These are phyloP conservation scores for Mortierella sp. DNA, from an alignment of 371 early-diverging fungal genomes.

Conservation along the genomic window DNA sequence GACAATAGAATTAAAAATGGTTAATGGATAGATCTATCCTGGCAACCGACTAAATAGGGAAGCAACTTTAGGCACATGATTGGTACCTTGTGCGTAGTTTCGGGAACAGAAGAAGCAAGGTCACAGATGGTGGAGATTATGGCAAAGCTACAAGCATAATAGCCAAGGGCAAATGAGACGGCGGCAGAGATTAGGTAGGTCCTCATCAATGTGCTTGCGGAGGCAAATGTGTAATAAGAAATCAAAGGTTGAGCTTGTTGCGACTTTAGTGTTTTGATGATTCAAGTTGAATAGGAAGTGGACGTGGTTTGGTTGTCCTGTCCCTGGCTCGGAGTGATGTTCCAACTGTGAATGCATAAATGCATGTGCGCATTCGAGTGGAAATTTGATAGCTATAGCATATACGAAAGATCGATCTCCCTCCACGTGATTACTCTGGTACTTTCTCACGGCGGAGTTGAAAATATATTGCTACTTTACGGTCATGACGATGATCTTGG, in stretches of 20 bases:
- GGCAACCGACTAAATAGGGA: not conserved
- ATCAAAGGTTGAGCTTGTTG: no score
- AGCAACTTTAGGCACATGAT: not conserved
- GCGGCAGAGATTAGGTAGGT: conserved; percentile 59
- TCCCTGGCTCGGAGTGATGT: not conserved
- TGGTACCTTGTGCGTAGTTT: conserved; percentile 61
- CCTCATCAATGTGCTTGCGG: conserved; percentile 45
- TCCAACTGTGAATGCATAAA: not conserved
- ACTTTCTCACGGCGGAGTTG: conserved; percentile 19
- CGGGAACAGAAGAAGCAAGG: conserved; percentile 59
- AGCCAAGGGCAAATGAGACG: conserved; percentile 61
- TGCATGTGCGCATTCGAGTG: not conserved
- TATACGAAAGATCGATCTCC: not conserved
- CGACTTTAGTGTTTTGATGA: not conserved
- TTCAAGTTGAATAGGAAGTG: not conserved
- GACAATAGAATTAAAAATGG: not conserved
- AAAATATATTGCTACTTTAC: not conserved
- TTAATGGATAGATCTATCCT: not conserved
- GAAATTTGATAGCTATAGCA: not conserved
- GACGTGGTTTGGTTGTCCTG: no score
- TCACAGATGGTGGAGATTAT: conserved; percentile 60
- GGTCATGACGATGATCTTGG: conserved; percentile 2
- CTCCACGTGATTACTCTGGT: conserved; percentile 8
- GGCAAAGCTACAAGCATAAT: conserved; percentile 60
- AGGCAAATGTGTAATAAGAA: no score